Percentiles rank a stretch among this genome's conserved stretches.
Evolutionary conservation across 2,329 filamentous ascomycete species (phyloP).

Genomic region (Apiospora aurea): DNA sequence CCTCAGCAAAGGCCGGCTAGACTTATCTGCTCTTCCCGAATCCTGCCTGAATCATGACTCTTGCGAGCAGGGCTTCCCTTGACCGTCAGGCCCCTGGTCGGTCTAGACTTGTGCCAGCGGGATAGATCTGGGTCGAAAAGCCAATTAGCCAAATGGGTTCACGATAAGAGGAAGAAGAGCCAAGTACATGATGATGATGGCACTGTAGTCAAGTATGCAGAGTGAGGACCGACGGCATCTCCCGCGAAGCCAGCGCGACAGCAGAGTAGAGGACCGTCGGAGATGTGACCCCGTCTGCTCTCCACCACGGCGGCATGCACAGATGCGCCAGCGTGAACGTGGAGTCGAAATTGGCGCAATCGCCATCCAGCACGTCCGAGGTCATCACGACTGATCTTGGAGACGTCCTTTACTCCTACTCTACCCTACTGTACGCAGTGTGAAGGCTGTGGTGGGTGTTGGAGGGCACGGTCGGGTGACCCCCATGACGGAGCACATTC

Average conservation of each 20-base stretch:
- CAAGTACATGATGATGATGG: slow-evolving; percentile 1
- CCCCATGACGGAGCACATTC: neutral
- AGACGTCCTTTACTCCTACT: neutral
- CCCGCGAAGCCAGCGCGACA: neutral
- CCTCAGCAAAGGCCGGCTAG: neutral
- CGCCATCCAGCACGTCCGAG: neutral
- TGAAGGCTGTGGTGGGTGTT: neutral
- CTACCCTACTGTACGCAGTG: neutral
- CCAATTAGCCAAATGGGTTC: neutral
- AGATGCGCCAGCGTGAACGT: neutral
- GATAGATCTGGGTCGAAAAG: neutral
- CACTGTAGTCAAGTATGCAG: neutral
- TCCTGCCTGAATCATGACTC: neutral
- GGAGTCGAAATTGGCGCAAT: neutral
- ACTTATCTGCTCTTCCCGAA: slow-evolving; percentile 2
- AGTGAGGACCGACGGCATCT: neutral
- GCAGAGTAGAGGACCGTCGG: neutral
- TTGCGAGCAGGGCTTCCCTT: neutral
- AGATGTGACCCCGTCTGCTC: neutral
- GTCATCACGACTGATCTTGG: neutral
- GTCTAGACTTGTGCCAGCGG: neutral
- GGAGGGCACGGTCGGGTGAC: neutral
- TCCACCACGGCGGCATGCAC: neutral
- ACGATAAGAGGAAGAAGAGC: neutral
- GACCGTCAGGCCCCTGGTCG: neutral